Evolutionary conservation across 768 basidiomycete species (phyloP).

Genomic region (Hirschioporus abietinus): DNA sequence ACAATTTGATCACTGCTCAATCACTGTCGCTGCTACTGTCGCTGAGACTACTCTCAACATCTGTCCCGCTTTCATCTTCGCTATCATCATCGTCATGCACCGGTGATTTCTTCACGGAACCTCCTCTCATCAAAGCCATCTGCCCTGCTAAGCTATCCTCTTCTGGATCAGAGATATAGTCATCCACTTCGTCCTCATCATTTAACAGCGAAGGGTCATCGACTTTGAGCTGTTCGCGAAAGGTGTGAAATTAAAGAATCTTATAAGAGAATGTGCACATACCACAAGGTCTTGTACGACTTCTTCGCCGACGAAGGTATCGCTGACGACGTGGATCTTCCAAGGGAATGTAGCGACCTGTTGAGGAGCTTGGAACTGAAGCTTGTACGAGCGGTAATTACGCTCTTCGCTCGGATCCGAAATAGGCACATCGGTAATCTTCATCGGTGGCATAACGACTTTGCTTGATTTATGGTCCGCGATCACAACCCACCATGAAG

Average conservation of each 20-base stretch:
- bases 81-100: conserved; percentile 41
- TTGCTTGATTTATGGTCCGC: conserved; percentile 82
- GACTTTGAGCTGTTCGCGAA: conserved; percentile 63
- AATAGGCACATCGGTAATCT: conserved; percentile 73
- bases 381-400: conserved; percentile 78
- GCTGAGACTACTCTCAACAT: conserved; percentile 46
- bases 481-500: conserved; percentile 88
- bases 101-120: conserved; percentile 63
- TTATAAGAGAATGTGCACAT: conserved; percentile 23
- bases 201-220: conserved; percentile 60
- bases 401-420: conserved; percentile 41
- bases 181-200: conserved; percentile 64
- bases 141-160: conserved; percentile 96
- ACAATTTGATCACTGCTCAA: conserved; percentile 12
- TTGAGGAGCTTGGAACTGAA: conserved; percentile 94
- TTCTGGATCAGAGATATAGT: conserved; percentile 97
- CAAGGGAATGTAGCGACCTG: conserved; percentile 81
- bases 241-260: conserved; percentile 11
- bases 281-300: conserved; percentile 66
- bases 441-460: conserved; percentile 82
- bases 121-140: conserved; percentile 95
- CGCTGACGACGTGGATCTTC: conserved; percentile 81
- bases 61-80: conserved; percentile 47
- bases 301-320: conserved; percentile 86
- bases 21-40: conserved; percentile 51